Evolutionary conservation across 2,329 filamentous ascomycete genomes (phyloP), one percentile per base, ranked within the genome.

Genomic region (Ramichloridium luteum): DNA sequence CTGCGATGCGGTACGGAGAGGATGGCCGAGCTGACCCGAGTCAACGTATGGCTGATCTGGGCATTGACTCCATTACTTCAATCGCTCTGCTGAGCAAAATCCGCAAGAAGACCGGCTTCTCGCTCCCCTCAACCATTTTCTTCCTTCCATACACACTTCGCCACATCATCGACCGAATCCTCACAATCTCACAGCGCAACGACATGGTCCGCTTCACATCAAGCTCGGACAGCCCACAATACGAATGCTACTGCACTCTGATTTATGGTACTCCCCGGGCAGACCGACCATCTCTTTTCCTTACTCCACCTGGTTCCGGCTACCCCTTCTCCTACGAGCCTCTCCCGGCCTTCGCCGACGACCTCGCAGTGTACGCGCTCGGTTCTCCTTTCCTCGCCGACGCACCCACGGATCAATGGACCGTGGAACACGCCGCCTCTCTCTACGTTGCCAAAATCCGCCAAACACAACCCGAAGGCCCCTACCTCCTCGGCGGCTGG

Each of bases 401-500:
- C 14, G n/a, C 5, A 28, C 29, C 34, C 13, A 34, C 37, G 27
- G 20, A 23, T 9, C 13, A 31, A n/a, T 25, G 29, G 22, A 23
- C 27, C 13, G 25, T 39, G 8, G 14, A 26, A 8, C 28, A 34
- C 13, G 25, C 37, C 3, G 16, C 34, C 13, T 23, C 17, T 8
- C 29, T n/a, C 3, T 37, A 18, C 28, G 12, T 37, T 10, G 13
- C 9, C 4, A 63, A 66, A 35, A 57, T 68, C 18, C 58, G 55
- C 4, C 56, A 58, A 8, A 56, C 59, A 11, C 59, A 67, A 38
- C 57, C 62, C 5, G 47, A 49, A 8, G 60, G 62, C 0, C 76
- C 76, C 0, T 81, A 80, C 55, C 65, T 66, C 32, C 54, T 83
- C 2, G 68, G 72, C 10, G 80, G 80, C n/a, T 83, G 77, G 77